Evolutionary conservation across 805 yeast species (phyloP).

Genomic region (Candida oleophila): DNA sequence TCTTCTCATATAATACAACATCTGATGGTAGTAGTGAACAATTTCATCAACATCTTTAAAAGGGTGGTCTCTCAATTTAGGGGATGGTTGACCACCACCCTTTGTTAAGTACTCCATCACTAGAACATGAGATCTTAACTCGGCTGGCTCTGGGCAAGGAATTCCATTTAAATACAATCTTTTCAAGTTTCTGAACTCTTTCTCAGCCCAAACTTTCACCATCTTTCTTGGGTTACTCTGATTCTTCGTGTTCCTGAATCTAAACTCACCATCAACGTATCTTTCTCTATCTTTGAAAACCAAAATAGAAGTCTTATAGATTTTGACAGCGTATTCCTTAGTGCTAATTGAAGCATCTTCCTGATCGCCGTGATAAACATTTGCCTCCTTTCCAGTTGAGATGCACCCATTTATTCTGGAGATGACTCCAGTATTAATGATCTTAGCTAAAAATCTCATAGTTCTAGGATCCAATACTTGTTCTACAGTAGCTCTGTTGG

Average conservation of each 20-base stretch:
- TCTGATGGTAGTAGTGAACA: conserved; percentile 66
- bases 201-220: conserved; percentile 99
- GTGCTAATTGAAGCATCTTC: conserved; percentile 42
- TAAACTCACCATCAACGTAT: conserved; percentile 92
- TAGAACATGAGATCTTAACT: conserved; percentile 82
- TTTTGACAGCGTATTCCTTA: conserved; percentile 81
- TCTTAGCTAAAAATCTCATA: conserved; percentile 71
- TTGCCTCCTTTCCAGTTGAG: conserved; percentile 98
- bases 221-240: conserved; percentile 94
- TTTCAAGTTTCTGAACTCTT: conserved; percentile 90
- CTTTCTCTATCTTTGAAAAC: conserved; percentile 97
- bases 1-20: conserved; percentile 81
- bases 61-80: conserved; percentile 81
- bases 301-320: conserved; percentile 91
- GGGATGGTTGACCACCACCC: conserved; percentile 88
- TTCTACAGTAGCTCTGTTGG: conserved; percentile 95
- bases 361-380: conserved; percentile 74
- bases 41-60: conserved; percentile 68
- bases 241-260: conserved; percentile 81
- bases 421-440: conserved; percentile 80
- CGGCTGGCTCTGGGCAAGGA: conserved; percentile 92
- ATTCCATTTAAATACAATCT: conserved; percentile 76
- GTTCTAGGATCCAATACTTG: conserved; percentile 97
- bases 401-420: conserved; percentile 90
- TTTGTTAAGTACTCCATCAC: conserved; percentile 87